Conservation (phyloP, 352 stramenopile genomes). For the Aphanomyces euteiches region DNA sequence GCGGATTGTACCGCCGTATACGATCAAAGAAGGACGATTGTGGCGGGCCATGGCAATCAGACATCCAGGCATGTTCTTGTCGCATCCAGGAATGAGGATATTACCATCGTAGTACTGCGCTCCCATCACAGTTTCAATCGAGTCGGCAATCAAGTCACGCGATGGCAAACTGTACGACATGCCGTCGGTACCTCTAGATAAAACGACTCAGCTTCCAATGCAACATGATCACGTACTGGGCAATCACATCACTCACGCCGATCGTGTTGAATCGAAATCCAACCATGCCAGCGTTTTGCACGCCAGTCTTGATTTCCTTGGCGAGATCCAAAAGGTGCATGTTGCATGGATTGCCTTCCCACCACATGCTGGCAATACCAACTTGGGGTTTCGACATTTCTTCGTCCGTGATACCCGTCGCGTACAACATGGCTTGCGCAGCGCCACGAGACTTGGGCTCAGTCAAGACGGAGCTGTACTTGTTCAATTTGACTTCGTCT, state of each 20-base stretch:
- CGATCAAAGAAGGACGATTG: conserved; percentile 96
- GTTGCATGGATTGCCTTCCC: conserved; percentile 99
- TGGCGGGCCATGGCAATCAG: conserved; percentile 98
- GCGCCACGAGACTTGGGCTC: conserved; percentile 95
- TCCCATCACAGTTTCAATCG: conserved; percentile 98
- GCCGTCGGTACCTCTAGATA: conserved; percentile 89
- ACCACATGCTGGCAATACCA: conserved; percentile 97
- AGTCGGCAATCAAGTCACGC: conserved; percentile 98
- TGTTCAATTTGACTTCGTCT: conserved; percentile 60
- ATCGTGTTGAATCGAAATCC: conserved; percentile 98
- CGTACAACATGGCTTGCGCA: conserved; percentile 98
- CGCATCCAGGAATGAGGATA: conserved; percentile 96
- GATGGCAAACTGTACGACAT: conserved; percentile 97
- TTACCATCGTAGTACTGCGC: conserved; percentile 98
- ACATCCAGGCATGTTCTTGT: conserved; percentile 99
- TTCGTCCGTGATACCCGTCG: conserved; percentile 91
- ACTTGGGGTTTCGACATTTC: conserved; percentile 94
- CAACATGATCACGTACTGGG: conserved; percentile 43
- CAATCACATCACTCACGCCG: conserved; percentile 97
- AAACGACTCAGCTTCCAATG: neutral
- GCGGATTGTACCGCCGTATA: conserved; percentile 98
- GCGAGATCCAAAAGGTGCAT: conserved; percentile 98
- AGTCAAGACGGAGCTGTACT: conserved; percentile 88
- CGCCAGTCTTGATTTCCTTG: conserved; percentile 92
- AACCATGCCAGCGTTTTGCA: conserved; percentile 86